Percentiles rank a stretch among this genome's conserved stretches.
Evolutionary conservation across 805 yeast species (phyloP).

Genomic region (Monosporozyma aquatica): DNA sequence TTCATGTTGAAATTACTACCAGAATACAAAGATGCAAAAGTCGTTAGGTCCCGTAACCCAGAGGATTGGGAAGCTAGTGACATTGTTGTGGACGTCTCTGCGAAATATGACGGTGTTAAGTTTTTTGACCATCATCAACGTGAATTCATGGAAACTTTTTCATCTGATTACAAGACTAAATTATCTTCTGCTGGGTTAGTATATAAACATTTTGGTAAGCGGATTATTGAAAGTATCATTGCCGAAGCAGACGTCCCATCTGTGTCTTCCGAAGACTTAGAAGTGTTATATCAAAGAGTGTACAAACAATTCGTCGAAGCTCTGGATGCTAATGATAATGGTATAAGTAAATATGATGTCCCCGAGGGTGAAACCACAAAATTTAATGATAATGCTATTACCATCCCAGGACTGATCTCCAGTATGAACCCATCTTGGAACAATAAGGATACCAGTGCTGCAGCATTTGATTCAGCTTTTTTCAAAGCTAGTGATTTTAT

Average conservation of each 20-base stretch:
- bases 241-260: conserved; percentile 25
- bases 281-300: conserved; percentile 61
- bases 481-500: conserved; percentile 65
- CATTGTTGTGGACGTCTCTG: conserved; percentile 92
- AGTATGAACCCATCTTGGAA: conserved; percentile 84
- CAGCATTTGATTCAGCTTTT: conserved; percentile 57
- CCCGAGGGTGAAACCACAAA: conserved; percentile 39
- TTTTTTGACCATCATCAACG: conserved; percentile 96
- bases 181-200: conserved; percentile 90
- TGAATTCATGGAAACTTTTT: conserved; percentile 72
- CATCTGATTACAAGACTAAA: conserved; percentile 56
- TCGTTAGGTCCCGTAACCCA: conserved; percentile 79
- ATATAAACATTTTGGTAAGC: conserved; percentile 76
- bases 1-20: conserved; percentile 72
- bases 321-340: conserved; percentile 93
- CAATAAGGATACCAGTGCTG: conserved; percentile 48
- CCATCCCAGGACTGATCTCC: conserved; percentile 70
- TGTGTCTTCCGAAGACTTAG: conserved; percentile 36
- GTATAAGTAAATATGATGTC: conserved; percentile 60
- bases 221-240: conserved; percentile 45
- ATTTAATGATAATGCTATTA: conserved; percentile 64
- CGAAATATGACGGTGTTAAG: conserved; percentile 65
- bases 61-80: conserved; percentile 78
- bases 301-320: conserved; percentile 85
- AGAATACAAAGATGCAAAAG: conserved; percentile 50